These are phyloP conservation scores for Penicillium pulvis DNA, from an alignment of 495 filamentous ascomycete species.

Conservation along the genomic window DNA sequence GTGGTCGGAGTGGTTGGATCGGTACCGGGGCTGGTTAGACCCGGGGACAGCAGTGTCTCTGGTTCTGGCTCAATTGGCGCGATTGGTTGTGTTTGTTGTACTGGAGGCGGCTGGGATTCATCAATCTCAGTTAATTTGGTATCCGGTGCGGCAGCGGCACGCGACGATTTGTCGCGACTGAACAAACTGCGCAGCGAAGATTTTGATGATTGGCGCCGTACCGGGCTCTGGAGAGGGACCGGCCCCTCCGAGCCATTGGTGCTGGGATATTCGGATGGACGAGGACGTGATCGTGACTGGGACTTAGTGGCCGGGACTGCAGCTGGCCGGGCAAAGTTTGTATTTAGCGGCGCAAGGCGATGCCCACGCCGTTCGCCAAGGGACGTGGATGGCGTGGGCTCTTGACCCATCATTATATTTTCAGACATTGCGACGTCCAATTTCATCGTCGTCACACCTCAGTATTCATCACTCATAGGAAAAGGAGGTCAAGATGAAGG, in stretches of 20 bases:
- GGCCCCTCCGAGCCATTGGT: slow-evolving; percentile 31
- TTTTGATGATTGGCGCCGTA: slow-evolving; percentile 45
- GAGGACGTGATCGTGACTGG: slow-evolving; percentile 35
- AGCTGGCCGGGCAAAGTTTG: slow-evolving; percentile 43
- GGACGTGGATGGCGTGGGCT: slow-evolving; percentile 22
- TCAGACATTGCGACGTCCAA: slow-evolving; percentile 17
- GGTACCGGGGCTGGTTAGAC: slow-evolving; percentile 31
- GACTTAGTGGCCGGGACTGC: slow-evolving; percentile 9
- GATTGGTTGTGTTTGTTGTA: slow-evolving; percentile 1
- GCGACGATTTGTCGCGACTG: slow-evolving; percentile 37
- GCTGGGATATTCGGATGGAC: slow-evolving; percentile 40
- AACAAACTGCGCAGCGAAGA: slow-evolving; percentile 44
- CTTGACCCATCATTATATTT: slow-evolving; percentile 6
- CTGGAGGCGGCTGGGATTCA: slow-evolving; percentile 25
- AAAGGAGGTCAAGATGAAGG: slow-evolving; percentile 25
- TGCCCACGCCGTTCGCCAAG: slow-evolving; percentile 46
- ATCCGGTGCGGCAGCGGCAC: slow-evolving; percentile 25
- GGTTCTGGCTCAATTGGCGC: slow-evolving; percentile 14
- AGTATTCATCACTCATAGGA: slow-evolving; percentile 5
- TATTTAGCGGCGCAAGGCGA: slow-evolving; percentile 39
- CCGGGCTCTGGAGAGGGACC: slow-evolving; percentile 33
- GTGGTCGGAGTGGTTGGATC: slow-evolving; percentile 28
- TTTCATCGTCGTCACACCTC: slow-evolving; percentile 1
- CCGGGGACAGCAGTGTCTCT: slow-evolving; percentile 31
- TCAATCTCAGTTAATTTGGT: slow-evolving; percentile 39